phyloP scores from a whole-genome alignment of 2,329 filamentous ascomycete species.

The Cryphonectria carpinicola region DNA sequence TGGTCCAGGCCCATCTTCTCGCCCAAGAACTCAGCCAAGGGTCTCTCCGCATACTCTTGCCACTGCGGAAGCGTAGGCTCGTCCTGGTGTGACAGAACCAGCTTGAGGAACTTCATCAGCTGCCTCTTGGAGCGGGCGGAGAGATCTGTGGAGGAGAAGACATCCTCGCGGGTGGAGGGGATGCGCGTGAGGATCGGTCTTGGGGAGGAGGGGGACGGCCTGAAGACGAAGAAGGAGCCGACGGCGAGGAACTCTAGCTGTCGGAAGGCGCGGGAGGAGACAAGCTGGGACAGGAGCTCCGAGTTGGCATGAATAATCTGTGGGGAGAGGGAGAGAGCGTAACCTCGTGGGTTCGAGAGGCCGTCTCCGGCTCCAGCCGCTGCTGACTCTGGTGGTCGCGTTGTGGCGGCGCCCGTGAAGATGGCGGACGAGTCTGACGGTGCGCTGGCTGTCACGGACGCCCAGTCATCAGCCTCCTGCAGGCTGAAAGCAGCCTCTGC shows the following conservation, averaged over 20 bases:
- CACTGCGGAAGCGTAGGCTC: constrained; percentile 55
- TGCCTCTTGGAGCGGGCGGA: constrained; percentile 80
- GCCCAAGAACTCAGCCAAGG: constrained; percentile 63
- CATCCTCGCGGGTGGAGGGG: constrained; percentile 87
- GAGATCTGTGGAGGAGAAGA: constrained; percentile 79
- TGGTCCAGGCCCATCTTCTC: constrained; percentile 68
- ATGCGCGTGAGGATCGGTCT: constrained; percentile 65
- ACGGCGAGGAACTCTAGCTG: constrained; percentile 94
- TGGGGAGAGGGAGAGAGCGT: constrained; percentile 82
- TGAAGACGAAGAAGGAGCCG: constrained; percentile 86
- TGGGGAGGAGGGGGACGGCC: constrained; percentile 39
- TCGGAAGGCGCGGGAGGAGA: constrained; percentile 86
- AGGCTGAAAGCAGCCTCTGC: constrained; percentile 84
- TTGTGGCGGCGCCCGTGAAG: constrained; percentile 45
- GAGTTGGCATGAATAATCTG: constrained; percentile 87
- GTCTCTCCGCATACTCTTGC: constrained; percentile 57
- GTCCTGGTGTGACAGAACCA: constrained; percentile 73
- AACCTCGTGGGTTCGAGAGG: constrained; percentile 68
- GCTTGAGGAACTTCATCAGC: constrained; percentile 93
- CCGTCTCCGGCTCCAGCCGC: constrained; percentile 40
- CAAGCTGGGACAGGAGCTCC: constrained; percentile 74
- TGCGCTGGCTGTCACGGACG: constrained; percentile 42
- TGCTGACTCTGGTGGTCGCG: constrained; percentile 41
- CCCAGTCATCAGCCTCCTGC: constrained; percentile 80
- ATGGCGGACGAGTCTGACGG: constrained; percentile 35